Conservation (phyloP, 108 stramenopile species). For the Skeletonema menzelii region DNA sequence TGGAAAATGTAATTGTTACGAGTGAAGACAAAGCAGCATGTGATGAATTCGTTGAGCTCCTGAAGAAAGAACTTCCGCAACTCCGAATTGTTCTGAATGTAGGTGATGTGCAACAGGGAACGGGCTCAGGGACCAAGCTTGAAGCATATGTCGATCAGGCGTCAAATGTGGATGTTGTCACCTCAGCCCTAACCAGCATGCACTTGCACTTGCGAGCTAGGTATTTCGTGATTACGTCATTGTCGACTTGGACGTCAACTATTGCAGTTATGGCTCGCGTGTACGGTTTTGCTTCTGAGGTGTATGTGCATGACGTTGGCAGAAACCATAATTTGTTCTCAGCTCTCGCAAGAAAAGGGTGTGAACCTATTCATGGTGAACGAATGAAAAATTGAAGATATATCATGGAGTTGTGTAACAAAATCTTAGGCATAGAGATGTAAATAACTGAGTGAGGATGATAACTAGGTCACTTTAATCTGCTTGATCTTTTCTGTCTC, state of each 20-base stretch:
- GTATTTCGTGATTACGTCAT: conserved; percentile 38
- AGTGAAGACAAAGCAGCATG: conserved; percentile 37
- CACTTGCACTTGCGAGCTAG: conserved; percentile 36
- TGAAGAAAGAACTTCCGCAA: conserved; percentile 21
- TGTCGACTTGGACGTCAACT: conserved; percentile 38
- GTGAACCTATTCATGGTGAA: background rate
- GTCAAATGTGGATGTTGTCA: conserved; percentile 22
- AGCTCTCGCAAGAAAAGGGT: conserved; percentile 7
- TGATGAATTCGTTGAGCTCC: conserved; percentile 30
- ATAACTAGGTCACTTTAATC: no score
- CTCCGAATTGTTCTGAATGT: conserved; percentile 26
- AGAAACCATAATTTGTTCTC: conserved; percentile 8
- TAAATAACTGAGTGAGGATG: no score
- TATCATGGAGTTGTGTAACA: no score
- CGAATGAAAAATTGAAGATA: no score
- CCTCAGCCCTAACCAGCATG: conserved; percentile 23
- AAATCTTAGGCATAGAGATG: no score
- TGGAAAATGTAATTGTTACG: conserved; percentile 41
- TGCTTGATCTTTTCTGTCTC: no score
- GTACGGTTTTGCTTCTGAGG: conserved; percentile 39
- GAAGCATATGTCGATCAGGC: conserved; percentile 24
- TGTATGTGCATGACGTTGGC: conserved; percentile 31
- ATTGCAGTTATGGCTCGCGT: conserved; percentile 42
- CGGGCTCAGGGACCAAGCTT: conserved; percentile 38
- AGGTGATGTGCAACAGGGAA: conserved; percentile 43